Percentiles rank a stretch among this genome's conserved stretches.
Evolutionary conservation across 306 rosid species (phyloP).

Genomic region (Quillaja saponaria): DNA sequence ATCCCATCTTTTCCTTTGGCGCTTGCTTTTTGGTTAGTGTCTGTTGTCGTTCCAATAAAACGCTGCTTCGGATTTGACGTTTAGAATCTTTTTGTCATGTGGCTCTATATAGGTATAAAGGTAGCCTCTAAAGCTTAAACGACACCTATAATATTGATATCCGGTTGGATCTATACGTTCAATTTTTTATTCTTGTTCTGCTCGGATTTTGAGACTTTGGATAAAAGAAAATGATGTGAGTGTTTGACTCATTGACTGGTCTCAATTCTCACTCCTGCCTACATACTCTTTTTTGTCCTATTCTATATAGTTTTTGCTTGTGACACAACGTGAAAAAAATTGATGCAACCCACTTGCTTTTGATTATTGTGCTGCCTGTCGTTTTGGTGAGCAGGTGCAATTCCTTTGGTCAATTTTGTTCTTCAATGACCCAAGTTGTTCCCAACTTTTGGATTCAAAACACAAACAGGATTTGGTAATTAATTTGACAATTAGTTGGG

Average conservation of each 20-base stretch:
- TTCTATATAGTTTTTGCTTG: constrained; percentile 37
- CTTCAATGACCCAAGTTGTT: background rate
- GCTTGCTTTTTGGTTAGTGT: constrained; percentile 22
- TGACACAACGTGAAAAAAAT: constrained; percentile 39
- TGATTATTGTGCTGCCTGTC: constrained; percentile 20
- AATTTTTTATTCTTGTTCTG: background rate
- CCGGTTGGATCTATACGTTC: background rate
- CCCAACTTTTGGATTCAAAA: too few relatives aligned
- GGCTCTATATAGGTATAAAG: too few relatives aligned
- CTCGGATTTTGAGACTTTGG: constrained; percentile 32
- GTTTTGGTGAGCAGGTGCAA: too few relatives aligned
- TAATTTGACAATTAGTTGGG: too few relatives aligned
- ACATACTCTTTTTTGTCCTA: constrained; percentile 30
- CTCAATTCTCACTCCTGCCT: constrained; percentile 22
- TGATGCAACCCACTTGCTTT: constrained; percentile 35
- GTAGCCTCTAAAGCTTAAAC: too few relatives aligned
- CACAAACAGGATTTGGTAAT: too few relatives aligned
- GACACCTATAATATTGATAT: background rate
- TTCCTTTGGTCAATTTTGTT: constrained; percentile 24
- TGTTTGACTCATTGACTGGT: constrained; percentile 61
- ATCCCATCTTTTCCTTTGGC: constrained; percentile 28
- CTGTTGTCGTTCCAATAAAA: background rate
- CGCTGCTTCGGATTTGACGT: constrained; percentile 16
- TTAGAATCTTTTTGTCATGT: background rate
- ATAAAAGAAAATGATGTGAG: constrained; percentile 27